A percentile compares a stretch with the other conserved stretches of the same genome.
Evolutionary conservation across 192 early-diverging fungal species (phyloP).

Genomic region (Linnemannia exigua): DNA sequence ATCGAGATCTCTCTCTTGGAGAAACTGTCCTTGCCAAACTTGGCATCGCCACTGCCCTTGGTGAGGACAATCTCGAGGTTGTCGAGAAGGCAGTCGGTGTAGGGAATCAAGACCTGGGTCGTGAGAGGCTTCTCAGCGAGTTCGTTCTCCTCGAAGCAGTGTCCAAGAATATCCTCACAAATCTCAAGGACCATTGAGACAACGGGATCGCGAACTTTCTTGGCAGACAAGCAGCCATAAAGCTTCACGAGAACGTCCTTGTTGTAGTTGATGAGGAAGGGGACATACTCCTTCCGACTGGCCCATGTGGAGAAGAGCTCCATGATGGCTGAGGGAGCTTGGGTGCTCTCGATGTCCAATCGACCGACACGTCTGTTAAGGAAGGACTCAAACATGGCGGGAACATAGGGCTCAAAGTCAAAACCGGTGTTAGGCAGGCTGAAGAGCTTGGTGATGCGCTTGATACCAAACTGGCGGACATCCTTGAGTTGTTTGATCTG

Average conservation of each 20-base stretch:
- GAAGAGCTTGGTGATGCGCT: constrained; percentile 85
- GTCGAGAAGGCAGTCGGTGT: constrained; percentile 70
- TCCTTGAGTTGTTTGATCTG: constrained; percentile 69
- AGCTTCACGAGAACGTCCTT: constrained; percentile 75
- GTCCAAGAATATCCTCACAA: constrained; percentile 76
- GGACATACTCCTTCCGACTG: constrained; percentile 69
- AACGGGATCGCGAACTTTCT: constrained; percentile 83
- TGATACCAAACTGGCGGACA: constrained; percentile 79
- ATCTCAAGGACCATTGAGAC: constrained; percentile 79
- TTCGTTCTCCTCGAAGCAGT: constrained; percentile 68
- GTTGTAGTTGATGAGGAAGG: constrained; percentile 78
- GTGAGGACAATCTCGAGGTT: constrained; percentile 69
- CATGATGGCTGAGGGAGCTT: constrained; percentile 85
- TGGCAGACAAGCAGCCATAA: constrained; percentile 81
- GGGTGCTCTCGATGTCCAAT: constrained; percentile 88
- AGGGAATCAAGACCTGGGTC: constrained; percentile 62
- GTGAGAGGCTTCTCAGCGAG: constrained; percentile 55
- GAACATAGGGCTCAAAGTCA: constrained; percentile 83
- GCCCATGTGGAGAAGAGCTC: constrained; percentile 87
- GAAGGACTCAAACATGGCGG: constrained; percentile 78
- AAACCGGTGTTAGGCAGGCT: constrained; percentile 73
- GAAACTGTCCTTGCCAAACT: constrained; percentile 67
- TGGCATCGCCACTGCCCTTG: constrained; percentile 58
- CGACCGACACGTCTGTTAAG: constrained; percentile 79
- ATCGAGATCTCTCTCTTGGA: constrained; percentile 84